Conservation (phyloP, 176 grass and related monocot genomes). For the Typha latifolia region DNA sequence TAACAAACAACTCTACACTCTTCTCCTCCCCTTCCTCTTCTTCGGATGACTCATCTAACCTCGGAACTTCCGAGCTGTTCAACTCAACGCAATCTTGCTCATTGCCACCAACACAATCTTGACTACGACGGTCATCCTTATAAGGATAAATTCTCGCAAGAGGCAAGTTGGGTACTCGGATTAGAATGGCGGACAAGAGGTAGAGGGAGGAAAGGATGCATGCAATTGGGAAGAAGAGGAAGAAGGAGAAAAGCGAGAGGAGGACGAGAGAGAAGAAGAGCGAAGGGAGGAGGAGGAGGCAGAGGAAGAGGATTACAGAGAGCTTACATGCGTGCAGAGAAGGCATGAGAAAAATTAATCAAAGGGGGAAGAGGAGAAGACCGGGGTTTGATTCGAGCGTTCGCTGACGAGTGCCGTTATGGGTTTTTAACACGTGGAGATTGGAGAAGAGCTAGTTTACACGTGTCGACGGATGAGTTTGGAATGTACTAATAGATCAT, state of each 20-base stretch:
- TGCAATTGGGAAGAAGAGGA: conserved; percentile 20
- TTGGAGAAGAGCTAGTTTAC: not conserved
- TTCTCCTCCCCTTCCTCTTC: conserved; percentile 9
- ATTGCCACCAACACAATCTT: not conserved
- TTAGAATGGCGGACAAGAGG: conserved; percentile 5
- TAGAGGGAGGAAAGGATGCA: conserved; percentile 2
- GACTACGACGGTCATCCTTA: not conserved
- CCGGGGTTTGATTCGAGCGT: not conserved
- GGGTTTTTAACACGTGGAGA: conserved; percentile 10
- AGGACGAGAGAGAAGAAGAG: conserved; percentile 20
- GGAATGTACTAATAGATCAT: too few species aligned
- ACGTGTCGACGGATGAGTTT: not conserved
- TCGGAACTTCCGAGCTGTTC: conserved; percentile 8
- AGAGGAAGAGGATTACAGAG: conserved; percentile 6
- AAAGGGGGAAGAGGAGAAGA: not conserved
- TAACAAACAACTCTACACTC: too few species aligned
- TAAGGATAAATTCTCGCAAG: not conserved
- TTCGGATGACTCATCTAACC: conserved; percentile 10
- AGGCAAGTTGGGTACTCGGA: not conserved
- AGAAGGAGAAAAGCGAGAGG: conserved; percentile 15
- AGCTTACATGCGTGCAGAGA: conserved; percentile 19
- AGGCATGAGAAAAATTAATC: conserved; percentile 1
- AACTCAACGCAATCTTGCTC: conserved; percentile 19
- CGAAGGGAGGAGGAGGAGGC: conserved; percentile 12
- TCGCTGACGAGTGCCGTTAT: not conserved